Percentiles rank a stretch among this genome's conserved stretches.
phyloP scores from a whole-genome alignment of 768 basidiomycete genomes.

The Boletus patriciae region DNA sequence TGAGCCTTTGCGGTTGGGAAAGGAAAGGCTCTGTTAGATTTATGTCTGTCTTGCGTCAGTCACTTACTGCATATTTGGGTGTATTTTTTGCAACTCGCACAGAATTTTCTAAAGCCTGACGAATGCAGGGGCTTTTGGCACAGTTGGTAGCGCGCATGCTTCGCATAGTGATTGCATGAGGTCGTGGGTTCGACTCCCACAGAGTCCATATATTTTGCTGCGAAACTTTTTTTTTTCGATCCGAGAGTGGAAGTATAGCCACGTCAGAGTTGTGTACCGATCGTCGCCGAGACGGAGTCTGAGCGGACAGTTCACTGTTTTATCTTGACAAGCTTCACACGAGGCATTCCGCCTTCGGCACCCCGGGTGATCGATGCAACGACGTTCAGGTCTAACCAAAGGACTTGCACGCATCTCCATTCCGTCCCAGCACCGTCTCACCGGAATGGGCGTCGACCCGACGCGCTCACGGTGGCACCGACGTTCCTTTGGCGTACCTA shows the following conservation, averaged over 20 bases:
- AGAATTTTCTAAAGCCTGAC: too few species aligned
- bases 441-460: slow-evolving; percentile 46
- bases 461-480: slow-evolving; percentile 54
- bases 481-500: slow-evolving; percentile 61
- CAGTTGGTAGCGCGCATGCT: slow-evolving; percentile 42
- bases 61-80: neutral
- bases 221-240: too few species aligned
- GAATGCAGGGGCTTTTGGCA: slow-evolving; percentile 47
- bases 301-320: slow-evolving; percentile 4
- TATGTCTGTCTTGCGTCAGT: slow-evolving; percentile 5
- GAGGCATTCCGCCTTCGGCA: neutral
- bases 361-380: slow-evolving; percentile 52
- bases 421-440: slow-evolving; percentile 39
- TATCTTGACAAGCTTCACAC: slow-evolving; percentile 1
- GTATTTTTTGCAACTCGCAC: neutral
- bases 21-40: slow-evolving; percentile 12
- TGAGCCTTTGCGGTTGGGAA: slow-evolving; percentile 11
- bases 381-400: slow-evolving; percentile 49
- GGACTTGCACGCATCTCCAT: slow-evolving; percentile 58
- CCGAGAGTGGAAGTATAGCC: too few species aligned
- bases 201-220: slow-evolving; percentile 20
- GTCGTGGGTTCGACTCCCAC: slow-evolving; percentile 40
- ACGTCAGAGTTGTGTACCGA: neutral
- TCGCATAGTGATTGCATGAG: slow-evolving; percentile 33
- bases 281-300: neutral